Evolutionary conservation across 495 filamentous ascomycete genomes (phyloP), one percentile per base, ranked within the genome.

Genomic region (Neurospora sp.): DNA sequence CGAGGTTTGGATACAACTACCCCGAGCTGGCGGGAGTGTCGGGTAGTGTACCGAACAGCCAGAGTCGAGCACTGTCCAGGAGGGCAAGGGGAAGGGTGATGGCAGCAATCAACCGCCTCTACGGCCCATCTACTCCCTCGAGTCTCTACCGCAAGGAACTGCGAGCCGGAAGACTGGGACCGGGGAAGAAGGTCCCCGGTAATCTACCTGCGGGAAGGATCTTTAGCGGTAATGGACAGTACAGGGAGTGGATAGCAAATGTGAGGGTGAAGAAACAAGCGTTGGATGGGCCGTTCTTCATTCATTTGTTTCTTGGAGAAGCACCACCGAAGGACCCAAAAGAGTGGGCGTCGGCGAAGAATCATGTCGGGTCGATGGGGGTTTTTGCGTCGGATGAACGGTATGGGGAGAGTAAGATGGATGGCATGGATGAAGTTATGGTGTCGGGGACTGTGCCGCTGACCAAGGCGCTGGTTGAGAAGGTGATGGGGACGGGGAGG

Each of bases 241-340:
- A 87, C 74, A 82, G 81, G 37, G 86, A 92, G 77, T 93, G 90
- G 86, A 83, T 87, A n/a, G 85, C 85, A 73, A 90, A 89, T 77
- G 84, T 93, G 73, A 78, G 79, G 11, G 89, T 89, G 16, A 79
- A 82, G 38, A 90, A 88, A 75, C 86, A 86, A 70, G 87, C 85
- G n/a, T 79, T 91, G 39, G 76, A 83, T 39, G 84, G 85, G 23
- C 85, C 87, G 1, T 89, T 88, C 78, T 86, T 84, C 41, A 80
- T 93, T 70, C 87, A 87, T 75, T 77, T 93, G 71, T 93, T 91
- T 81, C 75, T 92, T 18, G 89, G 90, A 12, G 77, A 81, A 3
- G 77, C 83, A 5, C 80, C 83, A 5, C 80, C 82, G n/a, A 39
- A 71, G 4, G 80, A 88, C 69, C 75, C 83, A 0, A 72, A 72